phyloP scores from a whole-genome alignment of 1,284 basidiomycete species.

The Austroboletus niveus region DNA sequence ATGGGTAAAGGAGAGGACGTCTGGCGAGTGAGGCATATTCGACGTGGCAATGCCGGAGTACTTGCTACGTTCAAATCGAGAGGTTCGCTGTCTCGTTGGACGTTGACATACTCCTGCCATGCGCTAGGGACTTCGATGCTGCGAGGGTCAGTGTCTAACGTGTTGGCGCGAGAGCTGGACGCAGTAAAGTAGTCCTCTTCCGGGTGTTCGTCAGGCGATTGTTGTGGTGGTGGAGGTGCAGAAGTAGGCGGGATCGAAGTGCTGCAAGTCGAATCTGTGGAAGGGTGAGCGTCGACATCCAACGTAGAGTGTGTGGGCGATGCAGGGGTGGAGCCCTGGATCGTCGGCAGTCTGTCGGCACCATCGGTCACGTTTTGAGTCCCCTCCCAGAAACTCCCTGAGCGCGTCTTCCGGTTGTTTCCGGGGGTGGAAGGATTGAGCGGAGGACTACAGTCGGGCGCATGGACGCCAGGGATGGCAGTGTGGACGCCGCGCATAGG shows the following conservation, averaged over 20 bases:
- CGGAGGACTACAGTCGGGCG: slow-evolving; percentile 33
- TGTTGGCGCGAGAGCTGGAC: slow-evolving; percentile 25
- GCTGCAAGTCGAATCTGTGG: slow-evolving; percentile 10
- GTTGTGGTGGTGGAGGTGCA: slow-evolving; percentile 19
- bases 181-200: slow-evolving; percentile 36
- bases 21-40: slow-evolving; percentile 57
- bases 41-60: slow-evolving; percentile 48
- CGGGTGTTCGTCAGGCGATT: slow-evolving; percentile 23
- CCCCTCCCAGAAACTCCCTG: slow-evolving; percentile 72
- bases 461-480: slow-evolving; percentile 64
- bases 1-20: slow-evolving; percentile 57
- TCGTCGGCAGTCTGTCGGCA: slow-evolving; percentile 25
- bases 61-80: slow-evolving; percentile 20
- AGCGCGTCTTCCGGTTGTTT: slow-evolving; percentile 50
- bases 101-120: slow-evolving; percentile 28
- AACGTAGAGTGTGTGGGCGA: slow-evolving; percentile 20
- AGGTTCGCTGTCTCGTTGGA: slow-evolving; percentile 27
- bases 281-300: slow-evolving; percentile 6
- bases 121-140: slow-evolving; percentile 18
- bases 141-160: slow-evolving; percentile 18
- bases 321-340: slow-evolving; percentile 26
- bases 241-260: slow-evolving; percentile 12
- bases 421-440: slow-evolving; percentile 44
- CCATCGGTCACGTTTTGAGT: slow-evolving; percentile 47
- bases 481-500: slow-evolving; percentile 73